phyloP scores from a whole-genome alignment of 2,329 filamentous ascomycete genomes.

The Talaromyces sp. region DNA sequence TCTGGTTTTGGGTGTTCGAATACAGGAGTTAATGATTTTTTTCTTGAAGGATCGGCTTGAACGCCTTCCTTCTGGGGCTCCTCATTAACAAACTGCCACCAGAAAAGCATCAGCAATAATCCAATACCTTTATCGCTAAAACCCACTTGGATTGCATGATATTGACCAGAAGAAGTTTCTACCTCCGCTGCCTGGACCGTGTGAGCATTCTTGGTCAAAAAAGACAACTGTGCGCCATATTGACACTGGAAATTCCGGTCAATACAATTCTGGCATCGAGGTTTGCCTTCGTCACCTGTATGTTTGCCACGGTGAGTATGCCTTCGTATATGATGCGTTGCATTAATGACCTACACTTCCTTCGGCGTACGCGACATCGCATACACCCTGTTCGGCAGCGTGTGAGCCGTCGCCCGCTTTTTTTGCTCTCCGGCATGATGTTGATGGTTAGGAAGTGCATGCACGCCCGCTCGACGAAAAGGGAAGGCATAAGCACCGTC shows the following conservation, averaged over 20 bases:
- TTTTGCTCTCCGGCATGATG: constrained; percentile 15
- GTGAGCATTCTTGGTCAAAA: constrained; percentile 53
- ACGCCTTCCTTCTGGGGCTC: constrained; percentile 16
- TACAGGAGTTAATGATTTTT: neutral
- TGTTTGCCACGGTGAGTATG: neutral
- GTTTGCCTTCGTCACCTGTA: constrained; percentile 56
- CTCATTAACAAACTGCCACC: constrained; percentile 30
- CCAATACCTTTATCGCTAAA: too few species aligned
- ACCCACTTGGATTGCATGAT: constrained; percentile 27
- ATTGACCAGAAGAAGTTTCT: constrained; percentile 9
- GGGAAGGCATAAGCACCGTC: constrained; percentile 22
- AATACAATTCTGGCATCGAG: constrained; percentile 53
- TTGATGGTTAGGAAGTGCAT: neutral
- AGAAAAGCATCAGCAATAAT: neutral
- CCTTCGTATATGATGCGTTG: neutral
- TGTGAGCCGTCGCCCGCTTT: constrained; percentile 15
- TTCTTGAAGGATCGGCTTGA: neutral
- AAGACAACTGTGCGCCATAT: constrained; percentile 53
- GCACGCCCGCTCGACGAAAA: constrained; percentile 7
- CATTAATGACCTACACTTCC: constrained; percentile 47
- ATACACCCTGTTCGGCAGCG: constrained; percentile 50
- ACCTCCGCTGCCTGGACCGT: constrained; percentile 35
- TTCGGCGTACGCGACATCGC: constrained; percentile 52
- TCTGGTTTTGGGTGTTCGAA: neutral
- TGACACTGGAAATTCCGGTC: constrained; percentile 52